phyloP scores from a whole-genome alignment of 2,329 filamentous ascomycete genomes.

The Chaetomiaceae sp. region DNA sequence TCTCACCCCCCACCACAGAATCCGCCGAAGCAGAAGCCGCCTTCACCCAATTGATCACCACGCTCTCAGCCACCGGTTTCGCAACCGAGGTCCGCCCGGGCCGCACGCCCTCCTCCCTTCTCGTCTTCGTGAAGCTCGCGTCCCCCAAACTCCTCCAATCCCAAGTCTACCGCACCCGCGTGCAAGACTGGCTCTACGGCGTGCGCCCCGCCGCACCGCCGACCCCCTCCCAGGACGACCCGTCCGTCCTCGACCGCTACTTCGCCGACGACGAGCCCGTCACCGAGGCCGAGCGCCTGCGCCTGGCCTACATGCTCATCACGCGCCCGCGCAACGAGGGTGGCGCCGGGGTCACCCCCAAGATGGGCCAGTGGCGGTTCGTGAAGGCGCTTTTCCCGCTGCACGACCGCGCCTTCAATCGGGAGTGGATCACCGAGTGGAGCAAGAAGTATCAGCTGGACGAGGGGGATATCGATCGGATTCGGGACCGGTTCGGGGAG shows the following conservation, averaged over 20 bases:
- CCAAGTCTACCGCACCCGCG: conserved; percentile 79
- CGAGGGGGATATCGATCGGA: conserved; percentile 63
- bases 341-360: conserved; percentile 71
- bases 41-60: conserved; percentile 73
- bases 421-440: conserved; percentile 69
- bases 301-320: conserved; percentile 82
- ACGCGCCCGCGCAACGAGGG: conserved; percentile 68
- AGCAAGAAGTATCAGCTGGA: conserved; percentile 66
- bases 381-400: conserved; percentile 73
- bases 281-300: conserved; percentile 80
- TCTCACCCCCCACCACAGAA: conserved; percentile 48
- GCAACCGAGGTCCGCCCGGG: conserved; percentile 83
- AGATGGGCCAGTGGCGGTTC: conserved; percentile 65
- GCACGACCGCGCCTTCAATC: conserved; percentile 73
- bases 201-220: conserved; percentile 76
- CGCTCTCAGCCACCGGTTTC: conserved; percentile 74
- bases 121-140: conserved; percentile 78
- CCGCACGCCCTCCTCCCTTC: conserved; percentile 65
- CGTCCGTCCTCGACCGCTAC: conserved; percentile 46
- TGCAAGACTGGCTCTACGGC: conserved; percentile 92
- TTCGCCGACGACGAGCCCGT: conserved; percentile 67
- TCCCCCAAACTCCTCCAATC: conserved; percentile 69
- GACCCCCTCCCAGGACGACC: conserved; percentile 36
- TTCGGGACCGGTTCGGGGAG: conserved; percentile 74
- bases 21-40: conserved; percentile 61